Evolutionary conservation across 164 flowering plant genomes (phyloP), one percentile per base, ranked within the genome.

Genomic region (Liquidambar formosana): DNA sequence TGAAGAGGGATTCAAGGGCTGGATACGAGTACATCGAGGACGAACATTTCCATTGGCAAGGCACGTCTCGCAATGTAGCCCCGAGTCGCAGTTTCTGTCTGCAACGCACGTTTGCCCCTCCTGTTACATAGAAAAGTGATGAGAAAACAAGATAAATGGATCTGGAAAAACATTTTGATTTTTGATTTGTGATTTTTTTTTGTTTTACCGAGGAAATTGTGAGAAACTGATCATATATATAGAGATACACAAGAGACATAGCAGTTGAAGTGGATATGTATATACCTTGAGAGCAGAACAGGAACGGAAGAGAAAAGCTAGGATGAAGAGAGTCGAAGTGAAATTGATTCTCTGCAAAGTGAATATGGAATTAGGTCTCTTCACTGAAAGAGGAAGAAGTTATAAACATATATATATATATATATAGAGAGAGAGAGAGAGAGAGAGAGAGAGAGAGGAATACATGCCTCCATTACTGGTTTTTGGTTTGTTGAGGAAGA

Each of bases 51-150:
- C 87, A 58, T 86, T 78, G 1, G 97, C 89, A 0, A 81, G 4
- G 66, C 97, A 93, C 0, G 94, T 83, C 65, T 89, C 91, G 75
- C 99, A 93, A 72, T 89, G 96, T 61, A 92, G 63, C 0, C 99
- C 99, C 0, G 82, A 10, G 72, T 83, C 88, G 65, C 97, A 93
- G 79, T 81, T 82, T 2, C 74, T 71, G 71, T 87, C 67, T 44
- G 57, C 59, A 0, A 71, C 71, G 60, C 99, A 95, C 11, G 86
- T 87, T 62, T 78, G 72, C 63, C 97, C 97, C 9, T 79, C 72
- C 90, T 88, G 71, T 22, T 41, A 10, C 23, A 52, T 27, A 49
- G 41, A 22, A 23, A 52, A 54, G 14, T 21, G 6, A 2, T 33
- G 41, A 33, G 4, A 33, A 33, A 33, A 33, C 41, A 33, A 33